Evolutionary conservation across 2,329 filamentous ascomycete genomes (phyloP), one percentile per base, ranked within the genome.

Genomic region (Plectosphaerella cucumerina): DNA sequence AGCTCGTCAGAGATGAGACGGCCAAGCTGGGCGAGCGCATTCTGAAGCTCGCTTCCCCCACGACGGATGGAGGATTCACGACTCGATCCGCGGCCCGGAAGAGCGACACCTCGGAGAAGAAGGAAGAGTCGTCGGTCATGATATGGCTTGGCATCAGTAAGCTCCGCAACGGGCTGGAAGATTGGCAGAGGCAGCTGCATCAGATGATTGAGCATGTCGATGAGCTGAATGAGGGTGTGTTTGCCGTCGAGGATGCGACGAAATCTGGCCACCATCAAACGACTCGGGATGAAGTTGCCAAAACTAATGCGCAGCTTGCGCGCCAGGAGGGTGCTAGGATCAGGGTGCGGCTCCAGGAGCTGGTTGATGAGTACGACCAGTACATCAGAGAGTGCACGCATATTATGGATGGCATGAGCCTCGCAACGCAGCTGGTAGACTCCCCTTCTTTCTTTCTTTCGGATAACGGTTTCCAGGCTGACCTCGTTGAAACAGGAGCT

Each of bases 141-240:
- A 41, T 41, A 3, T 62, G 62, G 60, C 44, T 59, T 2, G 31
- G 55, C 9, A 56, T 57, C 5, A 59, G 55, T 33, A 45, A 48
- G n/a, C 41, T 60, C 3, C 53, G 53, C n/a, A 56, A 50, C 3
- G 56, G 51, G 0, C 20, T 64, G 5, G 33, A 50, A 31, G 55
- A 43, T 2, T 61, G 61, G 58, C 52, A 56, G 41, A 26, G 17
- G 0, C 55, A 64, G 33, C 47, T 64, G 11, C 20, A 35, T 1
- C 58, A 58, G 14, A 59, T 64, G 52, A 39, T 57, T 14, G 50
- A 50, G 6, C 59, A 62, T 44, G 48, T 50, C 2, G 44, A 51
- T 3, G 26, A 48, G 35, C 39, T 57, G 10, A 8, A 41, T 11
- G 37, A 41, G 15, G 18, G 5, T 3, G 17, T 6, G 10, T 10